Base-by-base conservation (phyloP, 2,329 filamentous ascomycete species). In the Fusarium tjaetaba region DNA sequence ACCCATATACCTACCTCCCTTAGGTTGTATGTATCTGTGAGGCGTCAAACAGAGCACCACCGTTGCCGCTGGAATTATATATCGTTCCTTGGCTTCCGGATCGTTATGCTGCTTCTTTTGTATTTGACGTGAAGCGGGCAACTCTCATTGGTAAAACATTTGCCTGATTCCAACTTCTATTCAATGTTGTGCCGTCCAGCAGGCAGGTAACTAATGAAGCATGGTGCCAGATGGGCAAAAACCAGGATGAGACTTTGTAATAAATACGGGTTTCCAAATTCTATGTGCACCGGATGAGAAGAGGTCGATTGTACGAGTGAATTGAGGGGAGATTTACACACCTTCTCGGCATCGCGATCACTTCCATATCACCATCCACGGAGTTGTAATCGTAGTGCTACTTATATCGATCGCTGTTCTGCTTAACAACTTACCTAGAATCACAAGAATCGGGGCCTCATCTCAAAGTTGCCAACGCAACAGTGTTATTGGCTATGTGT, bases 111-210 rank as follows among this genome's bases (percentile, higher is more conserved):
- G 39, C 26, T 52, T 26, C 32, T 49, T 26, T 38, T 4, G 28
- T 53, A 48, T 53, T 56, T 56, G 48, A 58, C 56, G 48, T 53
- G 56, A 68, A 46, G 39, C 56, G 61, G 61, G 60, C 51, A 77
- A 46, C 24, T 73, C 75, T 77, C 72, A 71, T 71, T 68, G 65
- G 73, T 39, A 63, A 38, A 51, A 49, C 63, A 48, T 60, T 52
- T 49, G 49, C 49, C 52, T 28, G 36, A 43, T 52, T 52, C 46
- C 42, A 26, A 36, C 32, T 36, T 63, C 36, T 45, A 56, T 65
- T 52, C 59, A 70, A 60, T 52, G 39, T 42, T 34, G 53, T 52
- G 39, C 58, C 46, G 67, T 48, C 61, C n/a, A 43, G 63, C 56
- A 43, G 68, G 61, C 56, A 58, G 55, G 48, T 45, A 51, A 53